Conservation (phyloP, 129 eudicot species). For the Mikania micrantha region DNA sequence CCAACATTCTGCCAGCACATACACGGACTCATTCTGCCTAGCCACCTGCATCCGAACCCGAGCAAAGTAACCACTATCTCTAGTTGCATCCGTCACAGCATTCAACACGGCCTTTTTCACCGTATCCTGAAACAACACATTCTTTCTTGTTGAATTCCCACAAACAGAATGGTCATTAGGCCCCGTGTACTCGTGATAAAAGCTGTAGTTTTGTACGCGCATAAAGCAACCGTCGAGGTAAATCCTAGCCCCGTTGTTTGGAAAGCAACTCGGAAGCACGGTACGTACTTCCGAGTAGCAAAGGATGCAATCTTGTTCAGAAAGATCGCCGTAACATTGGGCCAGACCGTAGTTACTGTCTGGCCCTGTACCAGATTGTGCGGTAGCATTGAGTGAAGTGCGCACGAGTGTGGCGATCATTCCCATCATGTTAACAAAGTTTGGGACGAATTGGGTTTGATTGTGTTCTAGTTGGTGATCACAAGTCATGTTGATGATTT, state of each 20-base stretch:
- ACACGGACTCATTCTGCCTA: conserved; percentile 27
- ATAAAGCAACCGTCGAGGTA: conserved; percentile 71
- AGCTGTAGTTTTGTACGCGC: conserved; percentile 55
- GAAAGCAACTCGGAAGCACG: conserved; percentile 64
- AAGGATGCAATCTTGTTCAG: conserved; percentile 49
- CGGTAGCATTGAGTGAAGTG: conserved; percentile 38
- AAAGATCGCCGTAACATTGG: conserved; percentile 81
- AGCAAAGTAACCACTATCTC: conserved; percentile 25
- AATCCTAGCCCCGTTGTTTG: conserved; percentile 53
- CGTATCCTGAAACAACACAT: conserved; percentile 22
- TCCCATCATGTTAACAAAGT: conserved; percentile 54
- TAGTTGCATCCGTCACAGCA: conserved; percentile 35
- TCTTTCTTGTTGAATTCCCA: conserved; percentile 42
- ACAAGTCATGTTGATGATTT: conserved; percentile 32
- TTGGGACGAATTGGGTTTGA: conserved; percentile 33
- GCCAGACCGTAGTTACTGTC: conserved; percentile 47
- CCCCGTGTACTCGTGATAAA: conserved; percentile 44
- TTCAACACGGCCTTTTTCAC: conserved; percentile 40
- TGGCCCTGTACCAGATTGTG: conserved; percentile 43
- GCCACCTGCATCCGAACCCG: conserved; percentile 31
- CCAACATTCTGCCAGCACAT: conserved; percentile 78
- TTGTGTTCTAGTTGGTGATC: conserved; percentile 36
- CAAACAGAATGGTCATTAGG: conserved; percentile 44
- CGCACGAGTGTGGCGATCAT: conserved; percentile 41
- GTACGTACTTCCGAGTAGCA: conserved; percentile 72